These are phyloP conservation scores for Lasiodiplodia hormozganensis DNA, from an alignment of 2,329 filamentous ascomycete genomes.

Conservation along the genomic window DNA sequence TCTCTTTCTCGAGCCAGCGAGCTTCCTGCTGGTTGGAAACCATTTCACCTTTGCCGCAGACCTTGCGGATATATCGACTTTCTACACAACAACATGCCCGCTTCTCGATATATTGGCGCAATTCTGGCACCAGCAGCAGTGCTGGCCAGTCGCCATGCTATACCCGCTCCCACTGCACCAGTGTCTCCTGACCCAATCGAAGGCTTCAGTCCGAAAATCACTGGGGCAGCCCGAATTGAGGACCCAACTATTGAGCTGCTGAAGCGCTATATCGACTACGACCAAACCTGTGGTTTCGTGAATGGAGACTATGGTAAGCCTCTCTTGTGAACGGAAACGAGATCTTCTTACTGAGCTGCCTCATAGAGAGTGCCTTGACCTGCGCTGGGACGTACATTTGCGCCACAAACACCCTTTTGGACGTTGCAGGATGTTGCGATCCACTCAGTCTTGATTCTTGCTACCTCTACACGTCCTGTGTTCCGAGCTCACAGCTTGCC, in stretches of 20 bases:
- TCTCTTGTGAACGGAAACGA: not conserved
- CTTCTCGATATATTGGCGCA: conserved; percentile 36
- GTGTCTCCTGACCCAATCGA: conserved; percentile 41
- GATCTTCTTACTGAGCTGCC: conserved; percentile 22
- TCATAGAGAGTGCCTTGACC: conserved; percentile 40
- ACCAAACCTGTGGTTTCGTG: conserved; percentile 42
- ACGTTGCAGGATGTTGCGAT: conserved; percentile 45
- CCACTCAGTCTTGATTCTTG: conserved; percentile 35
- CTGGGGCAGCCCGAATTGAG: conserved; percentile 20
- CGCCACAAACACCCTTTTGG: conserved; percentile 42
- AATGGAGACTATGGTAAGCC: conserved; percentile 38
- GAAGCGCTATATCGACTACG: conserved; percentile 35
- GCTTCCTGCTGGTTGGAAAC: not conserved
- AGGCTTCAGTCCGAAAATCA: conserved; percentile 33
- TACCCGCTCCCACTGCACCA: conserved; percentile 40
- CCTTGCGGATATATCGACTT: conserved; percentile 32
- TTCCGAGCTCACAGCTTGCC: conserved; percentile 37
- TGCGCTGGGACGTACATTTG: conserved; percentile 40
- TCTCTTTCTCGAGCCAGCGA: conserved; percentile 10
- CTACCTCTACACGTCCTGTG: conserved; percentile 42
- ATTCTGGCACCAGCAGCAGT: conserved; percentile 39
- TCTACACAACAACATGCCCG: not conserved
- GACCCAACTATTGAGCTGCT: conserved; percentile 37
- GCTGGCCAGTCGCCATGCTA: conserved; percentile 38
- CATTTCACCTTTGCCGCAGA: not conserved